Base-by-base conservation (phyloP, 305 asterid species). In the Fraxinus ornus region DNA sequence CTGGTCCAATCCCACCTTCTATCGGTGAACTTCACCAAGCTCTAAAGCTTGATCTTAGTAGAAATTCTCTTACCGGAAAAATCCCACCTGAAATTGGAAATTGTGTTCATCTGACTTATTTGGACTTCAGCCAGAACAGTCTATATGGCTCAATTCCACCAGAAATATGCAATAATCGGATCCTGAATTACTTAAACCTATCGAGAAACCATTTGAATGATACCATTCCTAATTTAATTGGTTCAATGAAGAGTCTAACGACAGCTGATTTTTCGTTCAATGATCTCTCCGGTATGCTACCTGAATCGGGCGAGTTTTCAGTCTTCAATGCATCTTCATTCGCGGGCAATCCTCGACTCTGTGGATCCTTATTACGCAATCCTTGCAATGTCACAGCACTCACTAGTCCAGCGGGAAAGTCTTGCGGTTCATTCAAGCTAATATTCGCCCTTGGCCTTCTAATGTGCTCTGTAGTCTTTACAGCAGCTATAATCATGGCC, bases 241-340 rank as follows among this genome's bases (percentile, higher is more conserved):
- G 89, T 39, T 66, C 93, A 9, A 87, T 97, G 97, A 94, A 90
- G 76, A 97, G 99, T 87, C 97, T 97, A 80, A 94, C 98, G 2
- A 91, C 92, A 15, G 98, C 94, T 2, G 99, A 97, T 84, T 97
- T 97, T 80, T 94, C 99, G 1, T 97, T 90, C 94, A 97, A 97
- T 83, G 87, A 97, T 78, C 91, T 97, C 28, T 91, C 97, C 0
- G 98, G 98, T 0, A 89, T 87, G 85, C 87, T 97, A 0, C 98
- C 99, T 0, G 98, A 97, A 82, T 85, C 93, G 1, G 98, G 97
- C 77, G 98, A 92, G 80, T 96, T 93, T 79, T 85, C 90, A 0
- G 92, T 92, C 88, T 93, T 96, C 90, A 93, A 94, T 33, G 92
- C 95, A 0, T 84, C 97, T 0, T 92, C 96, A 0, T 97, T 93